Evolutionary conservation across 371 early-diverging fungal species (phyloP).

Genomic region (Apophysomyces sp.): DNA sequence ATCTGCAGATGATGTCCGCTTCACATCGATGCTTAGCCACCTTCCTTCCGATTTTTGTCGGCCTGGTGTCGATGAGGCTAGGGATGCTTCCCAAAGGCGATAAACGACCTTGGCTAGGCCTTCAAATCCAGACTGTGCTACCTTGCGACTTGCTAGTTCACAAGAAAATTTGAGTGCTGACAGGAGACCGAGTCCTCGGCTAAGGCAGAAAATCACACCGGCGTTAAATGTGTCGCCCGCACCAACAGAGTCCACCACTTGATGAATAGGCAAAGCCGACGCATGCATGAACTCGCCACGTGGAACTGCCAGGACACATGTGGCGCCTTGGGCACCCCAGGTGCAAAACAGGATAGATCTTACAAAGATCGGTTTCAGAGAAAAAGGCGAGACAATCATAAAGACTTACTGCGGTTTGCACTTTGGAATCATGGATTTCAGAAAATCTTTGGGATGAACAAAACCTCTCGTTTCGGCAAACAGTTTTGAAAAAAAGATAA

Average conservation of each 20-base stretch:
- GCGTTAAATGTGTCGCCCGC: slow-evolving; percentile 76
- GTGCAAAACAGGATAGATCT: slow-evolving; percentile 58
- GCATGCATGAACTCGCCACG: slow-evolving; percentile 34
- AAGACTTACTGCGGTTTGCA: slow-evolving; percentile 50
- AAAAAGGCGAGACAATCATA: background rate
- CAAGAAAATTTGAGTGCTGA: slow-evolving; percentile 48
- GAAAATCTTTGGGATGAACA: slow-evolving; percentile 40
- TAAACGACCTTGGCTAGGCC: slow-evolving; percentile 17
- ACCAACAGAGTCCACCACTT: slow-evolving; percentile 61
- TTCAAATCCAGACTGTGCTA: slow-evolving; percentile 61
- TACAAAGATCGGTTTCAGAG: background rate
- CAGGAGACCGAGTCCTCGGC: slow-evolving; percentile 10
- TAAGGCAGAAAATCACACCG: slow-evolving; percentile 53
- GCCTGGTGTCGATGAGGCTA: background rate
- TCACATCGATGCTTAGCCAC: background rate
- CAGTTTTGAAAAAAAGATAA: slow-evolving; percentile 66
- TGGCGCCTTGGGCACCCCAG: slow-evolving; percentile 61
- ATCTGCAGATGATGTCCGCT: background rate
- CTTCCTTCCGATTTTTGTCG: background rate
- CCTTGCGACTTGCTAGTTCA: slow-evolving; percentile 61
- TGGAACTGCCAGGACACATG: slow-evolving; percentile 36
- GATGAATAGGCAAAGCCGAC: slow-evolving; percentile 35
- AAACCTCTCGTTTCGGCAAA: slow-evolving; percentile 65
- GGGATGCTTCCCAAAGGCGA: background rate
- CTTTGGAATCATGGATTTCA: slow-evolving; percentile 30